Evolutionary conservation across 495 filamentous ascomycete genomes (phyloP), one percentile per base, ranked within the genome.

Genomic region (Paragyromitra xinjiangensis): DNA sequence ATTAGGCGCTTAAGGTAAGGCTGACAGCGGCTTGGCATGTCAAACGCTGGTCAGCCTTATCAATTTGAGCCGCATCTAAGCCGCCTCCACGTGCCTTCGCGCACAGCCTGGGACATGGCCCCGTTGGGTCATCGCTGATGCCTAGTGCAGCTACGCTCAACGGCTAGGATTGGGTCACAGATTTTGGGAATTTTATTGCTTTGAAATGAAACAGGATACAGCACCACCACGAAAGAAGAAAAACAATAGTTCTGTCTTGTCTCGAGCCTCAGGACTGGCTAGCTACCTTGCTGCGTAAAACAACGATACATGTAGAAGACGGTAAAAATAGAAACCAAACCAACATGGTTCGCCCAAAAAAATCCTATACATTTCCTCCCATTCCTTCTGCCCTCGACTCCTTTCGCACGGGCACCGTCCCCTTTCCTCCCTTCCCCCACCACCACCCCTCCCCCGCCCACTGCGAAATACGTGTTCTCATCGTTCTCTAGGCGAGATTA

Each of bases 61-160:
- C 48, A 34, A 5, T 71, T 75, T 56, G 73, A 75, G 73, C 73
- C 73, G 58, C 71, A 74, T 69, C 71, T 62, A 74, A 74, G 71
- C 71, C 71, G 53, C 45, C 56, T 62, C 67, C 73, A 75, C 73
- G 64, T 75, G 72, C 66, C 39, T 4, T 3, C 44, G 50, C 66
- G 40, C 73, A 75, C 73, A 75, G 73, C 73, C 73, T 70, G 72
- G 59, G 34, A 44, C 56, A 22, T 40, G 6, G 19, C 45, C 48
- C 44, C 29, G 12, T 55, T 58, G 42, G 39, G 56, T 16, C 42
- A 50, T 50, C 19, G 42, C 53, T 64, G 63, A 69, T 22, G 64
- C 55, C 72, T 75, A 55, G 9, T 24, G 26, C 3, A 22, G 29
- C 69, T 63, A 64, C 71, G 64, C 53, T 64, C 64, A 39, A 69